Evolutionary conservation across 2,329 filamentous ascomycete genomes (phyloP).

Genomic region (Alternaria sp.): DNA sequence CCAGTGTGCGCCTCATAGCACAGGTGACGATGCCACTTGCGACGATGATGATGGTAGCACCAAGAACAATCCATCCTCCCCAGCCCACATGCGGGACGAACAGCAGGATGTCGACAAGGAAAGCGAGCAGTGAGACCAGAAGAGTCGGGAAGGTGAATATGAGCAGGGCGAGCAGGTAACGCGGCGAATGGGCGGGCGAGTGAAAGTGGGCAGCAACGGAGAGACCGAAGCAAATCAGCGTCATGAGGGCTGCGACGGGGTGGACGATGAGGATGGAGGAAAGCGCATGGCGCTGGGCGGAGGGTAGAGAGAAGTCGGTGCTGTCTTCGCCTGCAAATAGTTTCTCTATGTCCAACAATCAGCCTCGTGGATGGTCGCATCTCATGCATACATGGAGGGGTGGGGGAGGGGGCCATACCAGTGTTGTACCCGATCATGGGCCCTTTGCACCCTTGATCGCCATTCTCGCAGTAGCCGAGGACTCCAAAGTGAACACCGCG

Average conservation of each 20-base stretch:
- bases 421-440: conserved; percentile 87
- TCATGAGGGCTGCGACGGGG: conserved; percentile 86
- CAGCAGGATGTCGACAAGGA: conserved; percentile 90
- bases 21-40: conserved; percentile 86
- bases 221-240: conserved; percentile 82
- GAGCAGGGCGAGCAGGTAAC: conserved; percentile 84
- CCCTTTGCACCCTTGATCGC: conserved; percentile 65
- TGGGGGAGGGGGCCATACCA: conserved; percentile 70
- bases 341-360: conserved; percentile 52
- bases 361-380: conserved; percentile 18
- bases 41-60: conserved; percentile 84
- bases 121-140: conserved; percentile 82
- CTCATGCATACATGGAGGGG: not conserved
- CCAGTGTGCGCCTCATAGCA: conserved; percentile 90
- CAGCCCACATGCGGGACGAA: conserved; percentile 94
- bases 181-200: conserved; percentile 84
- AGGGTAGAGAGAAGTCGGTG: conserved; percentile 68
- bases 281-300: conserved; percentile 72
- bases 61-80: conserved; percentile 93
- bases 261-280: conserved; percentile 92
- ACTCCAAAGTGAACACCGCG: conserved; percentile 85
- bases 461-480: conserved; percentile 81
- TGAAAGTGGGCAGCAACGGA: conserved; percentile 86
- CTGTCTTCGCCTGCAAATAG: conserved; percentile 57
- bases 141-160: conserved; percentile 88